Percentiles rank a stretch among this genome's conserved stretches.
Conservation (phyloP, 345 rosid genomes). For the Diplotaxis tenuifolia region DNA sequence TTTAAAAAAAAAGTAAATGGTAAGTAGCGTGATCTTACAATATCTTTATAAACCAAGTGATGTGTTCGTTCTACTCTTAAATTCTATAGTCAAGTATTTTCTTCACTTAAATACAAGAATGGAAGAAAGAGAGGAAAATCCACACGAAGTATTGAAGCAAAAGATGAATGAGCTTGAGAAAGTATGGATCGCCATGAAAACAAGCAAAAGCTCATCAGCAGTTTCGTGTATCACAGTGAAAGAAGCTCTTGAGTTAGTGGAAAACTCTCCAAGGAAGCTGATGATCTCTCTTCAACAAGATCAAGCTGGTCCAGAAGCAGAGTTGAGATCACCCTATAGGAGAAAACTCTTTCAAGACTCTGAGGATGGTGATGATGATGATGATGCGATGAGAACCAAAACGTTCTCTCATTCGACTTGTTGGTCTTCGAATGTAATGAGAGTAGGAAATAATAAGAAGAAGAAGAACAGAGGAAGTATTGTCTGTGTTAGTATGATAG, state of each 20-base stretch:
- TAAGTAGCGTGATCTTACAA: neutral
- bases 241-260: conserved; percentile 32
- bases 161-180: conserved; percentile 34
- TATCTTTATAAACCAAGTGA: neutral
- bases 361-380: conserved; percentile 1
- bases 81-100: neutral
- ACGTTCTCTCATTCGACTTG: conserved; percentile 2
- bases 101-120: neutral
- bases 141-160: conserved; percentile 32
- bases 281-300: conserved; percentile 50
- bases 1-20: neutral
- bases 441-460: neutral
- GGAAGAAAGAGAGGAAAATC: conserved; percentile 25
- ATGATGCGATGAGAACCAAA: neutral
- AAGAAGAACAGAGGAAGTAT: neutral
- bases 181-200: conserved; percentile 47
- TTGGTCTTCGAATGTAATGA: conserved; percentile 27
- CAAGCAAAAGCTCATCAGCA: conserved; percentile 29
- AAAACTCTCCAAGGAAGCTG: conserved; percentile 49
- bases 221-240: conserved; percentile 31
- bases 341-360: conserved; percentile 29
- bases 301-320: neutral
- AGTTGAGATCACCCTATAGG: conserved; percentile 13
- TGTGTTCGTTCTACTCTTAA: neutral
- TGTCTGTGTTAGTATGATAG: neutral